phyloP scores from a whole-genome alignment of 1,139 yeast species.

The Yamadazyma buinensis region DNA sequence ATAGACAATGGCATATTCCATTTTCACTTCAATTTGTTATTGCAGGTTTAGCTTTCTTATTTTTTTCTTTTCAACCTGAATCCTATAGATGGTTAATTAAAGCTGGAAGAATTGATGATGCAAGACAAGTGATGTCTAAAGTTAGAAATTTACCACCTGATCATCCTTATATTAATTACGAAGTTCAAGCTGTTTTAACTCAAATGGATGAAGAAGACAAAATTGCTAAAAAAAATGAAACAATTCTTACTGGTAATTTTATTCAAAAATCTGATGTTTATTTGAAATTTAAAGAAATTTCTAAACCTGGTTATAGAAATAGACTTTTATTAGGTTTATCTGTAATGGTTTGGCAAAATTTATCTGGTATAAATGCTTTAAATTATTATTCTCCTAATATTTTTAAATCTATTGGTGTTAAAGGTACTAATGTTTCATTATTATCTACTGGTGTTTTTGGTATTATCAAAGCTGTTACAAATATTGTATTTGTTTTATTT shows the following conservation, averaged over 20 bases:
- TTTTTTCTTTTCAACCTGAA: slow-evolving; percentile 38
- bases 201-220: slow-evolving; percentile 19
- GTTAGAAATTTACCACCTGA: slow-evolving; percentile 23
- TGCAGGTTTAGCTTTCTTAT: slow-evolving; percentile 35
- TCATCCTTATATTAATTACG: slow-evolving; percentile 26
- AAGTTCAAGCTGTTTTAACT: slow-evolving; percentile 24
- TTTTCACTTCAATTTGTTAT: slow-evolving; percentile 37
- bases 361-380: slow-evolving; percentile 28
- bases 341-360: slow-evolving; percentile 29
- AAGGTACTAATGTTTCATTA: slow-evolving; percentile 35
- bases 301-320: slow-evolving; percentile 24
- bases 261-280: slow-evolving; percentile 6
- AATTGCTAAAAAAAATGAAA: slow-evolving; percentile 10
- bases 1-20: slow-evolving; percentile 32
- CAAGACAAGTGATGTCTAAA: slow-evolving; percentile 25
- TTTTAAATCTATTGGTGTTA: slow-evolving; percentile 26
- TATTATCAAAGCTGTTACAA: slow-evolving; percentile 39
- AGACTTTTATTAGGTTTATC: slow-evolving; percentile 25
- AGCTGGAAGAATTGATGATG: slow-evolving; percentile 30
- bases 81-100: slow-evolving; percentile 45
- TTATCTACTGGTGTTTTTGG: slow-evolving; percentile 59
- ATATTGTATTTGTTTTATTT: slow-evolving; percentile 39
- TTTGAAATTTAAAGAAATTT: slow-evolving; percentile 11
- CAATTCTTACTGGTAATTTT: slow-evolving; percentile 22
- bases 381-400: slow-evolving; percentile 30